A percentile compares a stretch with the other conserved stretches of the same genome.
These are phyloP conservation scores for Silene uniflora DNA, from an alignment of 148 eudicot genomes.

Conservation along the genomic window DNA sequence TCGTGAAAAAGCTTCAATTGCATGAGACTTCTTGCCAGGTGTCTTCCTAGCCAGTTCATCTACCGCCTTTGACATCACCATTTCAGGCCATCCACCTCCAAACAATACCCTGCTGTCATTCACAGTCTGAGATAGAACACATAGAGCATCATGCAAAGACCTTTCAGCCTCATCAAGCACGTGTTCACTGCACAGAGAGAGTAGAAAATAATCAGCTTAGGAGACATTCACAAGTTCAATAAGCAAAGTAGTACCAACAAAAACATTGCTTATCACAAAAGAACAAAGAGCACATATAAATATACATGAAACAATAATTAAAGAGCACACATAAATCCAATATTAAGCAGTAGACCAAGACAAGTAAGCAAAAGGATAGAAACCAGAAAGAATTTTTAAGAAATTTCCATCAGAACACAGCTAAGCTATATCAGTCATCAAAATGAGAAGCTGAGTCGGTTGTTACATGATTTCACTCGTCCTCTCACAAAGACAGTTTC, in stretches of 20 bases:
- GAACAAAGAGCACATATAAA: too few relatives aligned
- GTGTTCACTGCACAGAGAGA: slow-evolving; percentile 56
- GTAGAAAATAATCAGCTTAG: neutral
- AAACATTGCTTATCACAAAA: neutral
- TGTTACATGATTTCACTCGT: too few relatives aligned
- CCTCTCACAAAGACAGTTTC: neutral
- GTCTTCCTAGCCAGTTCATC: slow-evolving; percentile 92
- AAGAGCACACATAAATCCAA: neutral
- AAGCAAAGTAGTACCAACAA: neutral
- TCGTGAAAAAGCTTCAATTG: slow-evolving; percentile 93
- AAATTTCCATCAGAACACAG: too few relatives aligned
- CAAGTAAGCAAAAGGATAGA: neutral
- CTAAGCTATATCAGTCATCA: too few relatives aligned
- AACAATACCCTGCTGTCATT: slow-evolving; percentile 86
- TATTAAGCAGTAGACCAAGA: neutral
- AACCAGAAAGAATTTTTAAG: too few relatives aligned
- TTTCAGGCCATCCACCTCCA: slow-evolving; percentile 99
- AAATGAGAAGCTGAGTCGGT: too few relatives aligned
- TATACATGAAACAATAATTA: neutral
- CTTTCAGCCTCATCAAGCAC: slow-evolving; percentile 98
- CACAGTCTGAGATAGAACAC: slow-evolving; percentile 95
- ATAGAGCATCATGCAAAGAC: slow-evolving; percentile 91
- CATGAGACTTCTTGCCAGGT: slow-evolving; percentile 95
- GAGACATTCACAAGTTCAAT: neutral
- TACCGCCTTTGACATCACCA: slow-evolving; percentile 96